Conservation (phyloP, 148 eudicot genomes). For the Rhododendron ovatum region DNA sequence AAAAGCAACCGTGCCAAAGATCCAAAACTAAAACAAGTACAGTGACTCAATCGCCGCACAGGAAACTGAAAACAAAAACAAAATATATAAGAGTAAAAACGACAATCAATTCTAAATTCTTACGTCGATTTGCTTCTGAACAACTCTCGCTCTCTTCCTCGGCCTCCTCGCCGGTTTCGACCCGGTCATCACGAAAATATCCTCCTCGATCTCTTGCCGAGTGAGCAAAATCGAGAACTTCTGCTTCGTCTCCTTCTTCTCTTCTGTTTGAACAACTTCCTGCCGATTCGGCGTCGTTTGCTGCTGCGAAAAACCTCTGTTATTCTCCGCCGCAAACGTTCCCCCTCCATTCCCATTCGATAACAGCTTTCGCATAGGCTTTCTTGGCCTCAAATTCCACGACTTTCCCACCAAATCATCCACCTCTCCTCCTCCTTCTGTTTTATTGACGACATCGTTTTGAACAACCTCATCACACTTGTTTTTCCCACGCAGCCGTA, state of each 20-base stretch:
- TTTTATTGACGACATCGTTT: neutral
- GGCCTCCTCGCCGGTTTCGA: slow-evolving; percentile 37
- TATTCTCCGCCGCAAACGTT: slow-evolving; percentile 12
- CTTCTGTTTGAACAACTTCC: neutral
- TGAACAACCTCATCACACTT: slow-evolving; percentile 6
- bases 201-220: slow-evolving; percentile 42
- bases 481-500: slow-evolving; percentile 12
- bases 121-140: slow-evolving; percentile 41
- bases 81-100: neutral
- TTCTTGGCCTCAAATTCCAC: slow-evolving; percentile 49
- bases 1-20: neutral
- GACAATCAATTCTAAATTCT: slow-evolving; percentile 2
- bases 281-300: neutral
- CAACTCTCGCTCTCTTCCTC: slow-evolving; percentile 28
- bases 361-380: slow-evolving; percentile 9
- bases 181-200: slow-evolving; percentile 31
- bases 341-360: slow-evolving; percentile 7
- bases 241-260: slow-evolving; percentile 16
- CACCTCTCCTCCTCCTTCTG: slow-evolving; percentile 4
- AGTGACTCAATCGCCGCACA: neutral
- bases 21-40: neutral
- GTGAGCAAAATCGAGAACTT: slow-evolving; percentile 22
- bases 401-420: slow-evolving; percentile 24
- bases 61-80: neutral
- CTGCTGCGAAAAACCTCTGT: neutral